Base-by-base conservation (phyloP, 257 asterid species). In the Vinca minor region DNA sequence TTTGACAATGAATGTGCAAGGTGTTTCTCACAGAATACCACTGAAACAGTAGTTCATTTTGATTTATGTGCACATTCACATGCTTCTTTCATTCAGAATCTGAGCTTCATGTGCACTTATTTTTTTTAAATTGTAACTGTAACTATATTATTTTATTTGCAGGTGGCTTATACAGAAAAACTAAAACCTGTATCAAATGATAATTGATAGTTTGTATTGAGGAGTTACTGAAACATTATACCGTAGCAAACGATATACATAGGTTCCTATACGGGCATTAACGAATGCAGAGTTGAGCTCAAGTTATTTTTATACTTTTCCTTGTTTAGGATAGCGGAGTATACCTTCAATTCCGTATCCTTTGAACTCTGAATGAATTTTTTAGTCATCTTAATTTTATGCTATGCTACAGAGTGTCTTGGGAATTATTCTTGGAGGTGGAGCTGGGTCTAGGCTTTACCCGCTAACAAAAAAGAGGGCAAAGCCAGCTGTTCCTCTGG, bases 401-500 rank as follows among this genome's bases (percentile, higher is more conserved):
- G 47, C 59, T 32, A 35, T 69, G 59, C 17, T 54, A 53, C 81
- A 91, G 96, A 91, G 97, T 84, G 97, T 91, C 34, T 81, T 91
- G 77, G 97, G 97, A 64, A 83, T 91, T 66, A 88, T 91, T 73
- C 87, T 87, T 25, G 97, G 97, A 57, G 97, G 97, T 65, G 97
- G 97, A 70, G 97, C 97, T 65, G 97, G 97, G 34, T 87, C 97
- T 54, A 78, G 97, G 49, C 97, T 91, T 65, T 91, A 91, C 67
- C 97, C 97, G 60, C 81, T 91, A 34, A 91, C 97, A 42, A 91
- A 91, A 80, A 91, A 91, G 77, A 77, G 97, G 70, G 97, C 96
- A 17, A 91, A 91, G 75, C 97, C 97, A 52, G 97, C 96, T 17
- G 98, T 91, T 77, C 96, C 98, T 48, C 85, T 91, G 31, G 98